A percentile compares a stretch with the other conserved stretches of the same genome.
Evolutionary conservation across 2,329 filamentous ascomycete genomes (phyloP).

Genomic region (Nothophaeocryptopus gaeumannii): DNA sequence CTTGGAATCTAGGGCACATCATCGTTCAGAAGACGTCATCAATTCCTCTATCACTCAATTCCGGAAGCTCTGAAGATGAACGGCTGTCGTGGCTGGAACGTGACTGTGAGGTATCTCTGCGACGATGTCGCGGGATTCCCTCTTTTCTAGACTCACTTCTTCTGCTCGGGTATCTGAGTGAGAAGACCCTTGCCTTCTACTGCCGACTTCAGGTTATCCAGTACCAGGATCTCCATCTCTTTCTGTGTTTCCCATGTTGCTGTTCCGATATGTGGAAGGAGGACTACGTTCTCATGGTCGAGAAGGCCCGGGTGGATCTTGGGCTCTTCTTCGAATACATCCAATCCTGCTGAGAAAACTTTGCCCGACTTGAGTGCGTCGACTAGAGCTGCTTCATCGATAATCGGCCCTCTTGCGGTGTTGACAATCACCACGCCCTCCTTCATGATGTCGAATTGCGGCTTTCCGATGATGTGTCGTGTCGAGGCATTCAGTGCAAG

Average conservation of each 20-base stretch:
- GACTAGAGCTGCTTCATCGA: constrained; percentile 57
- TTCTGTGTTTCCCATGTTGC: constrained; percentile 59
- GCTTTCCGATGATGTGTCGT: constrained; percentile 51
- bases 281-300: constrained; percentile 50
- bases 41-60: neutral
- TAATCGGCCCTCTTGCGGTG: constrained; percentile 56
- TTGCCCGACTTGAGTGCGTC: constrained; percentile 54
- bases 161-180: constrained; percentile 62
- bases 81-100: too few species aligned
- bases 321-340: constrained; percentile 59
- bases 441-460: constrained; percentile 55
- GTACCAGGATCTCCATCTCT: constrained; percentile 59
- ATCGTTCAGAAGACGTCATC: too few species aligned
- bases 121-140: too few species aligned
- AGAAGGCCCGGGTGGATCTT: constrained; percentile 52
- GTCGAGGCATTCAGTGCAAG: constrained; percentile 52
- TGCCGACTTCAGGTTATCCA: constrained; percentile 57
- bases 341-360: constrained; percentile 54
- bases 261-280: constrained; percentile 61
- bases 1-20: too few species aligned
- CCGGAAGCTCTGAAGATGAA: too few species aligned
- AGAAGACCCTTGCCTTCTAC: constrained; percentile 57
- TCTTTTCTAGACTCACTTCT: constrained; percentile 29
- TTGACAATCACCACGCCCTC: constrained; percentile 57
- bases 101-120: too few species aligned